Base-by-base conservation (phyloP, 371 early-diverging fungal genomes). In the Mucor sp. region DNA sequence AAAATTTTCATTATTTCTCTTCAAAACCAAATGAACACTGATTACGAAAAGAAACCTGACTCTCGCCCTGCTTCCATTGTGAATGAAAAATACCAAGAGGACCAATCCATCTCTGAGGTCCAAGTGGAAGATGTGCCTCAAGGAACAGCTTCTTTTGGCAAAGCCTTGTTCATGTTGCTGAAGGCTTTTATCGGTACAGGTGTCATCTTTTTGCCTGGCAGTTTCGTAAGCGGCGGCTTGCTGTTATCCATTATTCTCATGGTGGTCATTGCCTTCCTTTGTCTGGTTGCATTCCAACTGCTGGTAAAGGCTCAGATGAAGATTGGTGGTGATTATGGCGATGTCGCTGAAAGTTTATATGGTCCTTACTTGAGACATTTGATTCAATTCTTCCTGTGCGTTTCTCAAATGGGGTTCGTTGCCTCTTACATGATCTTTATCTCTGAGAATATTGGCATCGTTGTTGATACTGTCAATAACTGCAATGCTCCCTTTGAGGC, bases 371-470 rank as follows among this genome's bases (percentile, higher is more conserved):
- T 92, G 70, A 78, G 90, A 43, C 76, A 83, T 60, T 62, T 89
- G 2, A 89, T 94, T 25, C 77, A 89, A 12, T 79, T 71, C 33
- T 91, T 91, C 14, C 88, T 94, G 62, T 89, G 89, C 53, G 37
- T 95, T 30, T 88, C 91, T 23, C 95, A 91, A 76, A 85, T 89
- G 60, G 94, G 94, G 7, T 94, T 93, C 67, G 89, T 90, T 39
- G 86, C 90, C 21, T 93, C 94, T 14, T 94, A 94, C 68, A 79
- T 90, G 44, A 91, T 95, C 39, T 95, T 94, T 68, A 89, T 95
- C 9, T 90, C 93, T 4, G 90, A 92, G 68, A 95, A 92, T 76
- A 79, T 90, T 56, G 85, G 88, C 43, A 84, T 89, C 43, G 77
- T 92, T 15, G 74, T 89, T 28, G 85, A 87, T 67, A 78, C 84